Percentiles rank a stretch among this genome's conserved stretches.
Evolutionary conservation across 306 rosid genomes (phyloP).

Genomic region (Cicer chorassanicum): DNA sequence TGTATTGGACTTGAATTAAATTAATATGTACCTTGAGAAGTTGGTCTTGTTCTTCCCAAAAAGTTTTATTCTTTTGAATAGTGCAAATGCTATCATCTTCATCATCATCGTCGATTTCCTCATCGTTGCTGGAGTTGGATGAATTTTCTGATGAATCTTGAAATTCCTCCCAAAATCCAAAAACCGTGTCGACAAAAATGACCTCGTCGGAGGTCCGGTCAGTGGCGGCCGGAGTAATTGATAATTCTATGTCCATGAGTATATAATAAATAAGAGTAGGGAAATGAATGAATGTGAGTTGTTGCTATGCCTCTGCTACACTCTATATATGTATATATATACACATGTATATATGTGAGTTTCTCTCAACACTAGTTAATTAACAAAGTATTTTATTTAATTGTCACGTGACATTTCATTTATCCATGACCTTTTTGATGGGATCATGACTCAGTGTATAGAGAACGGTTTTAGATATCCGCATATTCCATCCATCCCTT

Average conservation of each 20-base stretch:
- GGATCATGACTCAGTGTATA: neutral
- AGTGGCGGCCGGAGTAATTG: neutral
- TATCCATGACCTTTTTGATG: neutral
- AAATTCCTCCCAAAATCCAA: constrained; percentile 60
- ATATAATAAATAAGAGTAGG: neutral
- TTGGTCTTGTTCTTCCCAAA: constrained; percentile 70
- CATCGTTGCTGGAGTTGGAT: constrained; percentile 44
- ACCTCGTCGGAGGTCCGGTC: constrained; percentile 46
- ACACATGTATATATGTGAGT: neutral
- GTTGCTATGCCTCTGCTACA: neutral
- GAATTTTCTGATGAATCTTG: constrained; percentile 51
- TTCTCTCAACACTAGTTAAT: neutral
- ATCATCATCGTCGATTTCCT: neutral
- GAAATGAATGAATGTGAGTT: constrained; percentile 28
- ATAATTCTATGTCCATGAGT: constrained; percentile 21
- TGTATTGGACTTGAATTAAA: neutral
- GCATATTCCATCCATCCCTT: constrained; percentile 44
- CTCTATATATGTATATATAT: constrained; percentile 15
- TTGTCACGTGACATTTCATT: neutral
- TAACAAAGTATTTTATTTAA: constrained; percentile 16
- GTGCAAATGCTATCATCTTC: constrained; percentile 35
- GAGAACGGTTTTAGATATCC: constrained; percentile 35
- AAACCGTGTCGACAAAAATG: constrained; percentile 60
- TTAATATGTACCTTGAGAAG: constrained; percentile 61
- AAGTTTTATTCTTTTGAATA: constrained; percentile 51